Conservation (phyloP, 331 rosid genomes). For the Acacia concinna region DNA sequence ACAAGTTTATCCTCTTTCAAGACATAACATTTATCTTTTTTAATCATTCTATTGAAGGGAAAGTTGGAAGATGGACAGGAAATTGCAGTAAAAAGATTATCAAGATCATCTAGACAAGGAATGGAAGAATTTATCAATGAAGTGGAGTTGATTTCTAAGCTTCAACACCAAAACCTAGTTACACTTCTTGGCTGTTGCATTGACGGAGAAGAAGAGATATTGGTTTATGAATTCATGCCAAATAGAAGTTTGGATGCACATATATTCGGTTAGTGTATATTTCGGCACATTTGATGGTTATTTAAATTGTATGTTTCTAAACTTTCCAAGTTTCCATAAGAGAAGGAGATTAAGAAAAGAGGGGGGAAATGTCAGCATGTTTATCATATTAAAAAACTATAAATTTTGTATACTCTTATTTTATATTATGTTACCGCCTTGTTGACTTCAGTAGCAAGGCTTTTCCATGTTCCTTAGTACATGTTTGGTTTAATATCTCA, state of each 20-base stretch:
- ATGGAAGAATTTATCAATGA: constrained; percentile 38
- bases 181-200: constrained; percentile 35
- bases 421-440: too few relatives aligned
- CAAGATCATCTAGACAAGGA: constrained; percentile 31
- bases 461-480: too few relatives aligned
- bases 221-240: constrained; percentile 37
- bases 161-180: constrained; percentile 26
- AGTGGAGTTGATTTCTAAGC: constrained; percentile 37
- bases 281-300: background rate
- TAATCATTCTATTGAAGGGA: constrained; percentile 6
- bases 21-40: too few relatives aligned
- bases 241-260: constrained; percentile 33
- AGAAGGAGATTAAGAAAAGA: too few relatives aligned
- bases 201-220: constrained; percentile 35
- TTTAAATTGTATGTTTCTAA: background rate
- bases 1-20: too few relatives aligned
- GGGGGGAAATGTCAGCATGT: too few relatives aligned
- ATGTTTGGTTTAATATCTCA: too few relatives aligned
- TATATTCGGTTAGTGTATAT: constrained; percentile 17
- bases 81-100: constrained; percentile 40
- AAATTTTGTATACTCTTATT: too few relatives aligned
- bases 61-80: constrained; percentile 25
- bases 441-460: too few relatives aligned
- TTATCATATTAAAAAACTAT: too few relatives aligned
- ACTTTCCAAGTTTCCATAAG: background rate